These are phyloP conservation scores for Macroventuria anomochaeta DNA, from an alignment of 2,329 filamentous ascomycete species.

Conservation along the genomic window DNA sequence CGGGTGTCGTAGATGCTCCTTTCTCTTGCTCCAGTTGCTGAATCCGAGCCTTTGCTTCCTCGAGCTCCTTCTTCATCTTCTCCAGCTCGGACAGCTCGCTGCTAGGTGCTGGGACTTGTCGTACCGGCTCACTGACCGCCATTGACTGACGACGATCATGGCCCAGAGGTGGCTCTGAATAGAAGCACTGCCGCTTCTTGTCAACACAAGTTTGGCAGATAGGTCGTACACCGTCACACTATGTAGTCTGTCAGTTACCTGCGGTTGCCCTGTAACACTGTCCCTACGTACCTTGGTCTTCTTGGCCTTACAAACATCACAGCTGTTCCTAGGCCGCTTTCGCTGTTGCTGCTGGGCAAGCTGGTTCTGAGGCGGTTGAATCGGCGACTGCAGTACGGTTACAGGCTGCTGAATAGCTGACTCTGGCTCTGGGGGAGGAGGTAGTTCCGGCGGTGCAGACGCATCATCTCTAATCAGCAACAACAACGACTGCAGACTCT, in stretches of 20 bases:
- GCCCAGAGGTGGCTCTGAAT: conserved; percentile 27
- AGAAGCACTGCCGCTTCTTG: conserved; percentile 46
- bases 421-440: conserved; percentile 24
- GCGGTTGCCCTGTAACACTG: not conserved
- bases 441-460: conserved; percentile 19
- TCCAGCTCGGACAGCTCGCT: conserved; percentile 41
- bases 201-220: conserved; percentile 44
- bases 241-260: conserved; percentile 14
- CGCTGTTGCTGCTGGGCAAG: conserved; percentile 18
- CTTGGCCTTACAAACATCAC: conserved; percentile 46
- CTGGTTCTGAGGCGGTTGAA: conserved; percentile 14
- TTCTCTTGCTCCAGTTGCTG: conserved; percentile 44
- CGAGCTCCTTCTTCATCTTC: conserved; percentile 44
- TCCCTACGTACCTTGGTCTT: conserved; percentile 44
- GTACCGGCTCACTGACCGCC: conserved; percentile 21
- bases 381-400: not conserved
- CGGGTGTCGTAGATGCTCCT: conserved; percentile 34
- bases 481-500: conserved; percentile 47
- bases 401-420: conserved; percentile 20
- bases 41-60: conserved; percentile 47
- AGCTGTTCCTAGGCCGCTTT: conserved; percentile 41
- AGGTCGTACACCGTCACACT: conserved; percentile 48
- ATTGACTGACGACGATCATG: conserved; percentile 30
- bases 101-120: conserved; percentile 26
- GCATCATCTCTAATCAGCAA: conserved; percentile 44